A percentile compares a stretch with the other conserved stretches of the same genome.
Conservation (phyloP, 305 asterid species). For the Solanum hybrid region DNA sequence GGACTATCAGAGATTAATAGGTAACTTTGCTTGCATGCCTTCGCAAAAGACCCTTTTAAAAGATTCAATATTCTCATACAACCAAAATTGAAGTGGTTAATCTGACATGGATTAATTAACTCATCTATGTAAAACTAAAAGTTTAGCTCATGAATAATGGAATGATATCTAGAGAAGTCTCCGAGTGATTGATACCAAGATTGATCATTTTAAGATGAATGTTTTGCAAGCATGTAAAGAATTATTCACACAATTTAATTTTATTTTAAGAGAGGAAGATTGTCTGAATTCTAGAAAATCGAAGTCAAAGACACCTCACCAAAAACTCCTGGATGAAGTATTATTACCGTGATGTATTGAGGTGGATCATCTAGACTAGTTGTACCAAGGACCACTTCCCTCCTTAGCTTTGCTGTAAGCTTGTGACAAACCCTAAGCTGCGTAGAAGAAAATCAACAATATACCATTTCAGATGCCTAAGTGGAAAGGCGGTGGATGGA, state of each 20-base stretch:
- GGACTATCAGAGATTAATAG: background rate
- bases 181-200: background rate
- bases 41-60: background rate
- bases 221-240: background rate
- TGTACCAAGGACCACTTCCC: slow-evolving; percentile 95
- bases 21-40: background rate
- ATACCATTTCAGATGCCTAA: background rate
- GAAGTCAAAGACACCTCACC: background rate
- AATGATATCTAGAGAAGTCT: background rate
- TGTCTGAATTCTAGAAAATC: background rate
- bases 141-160: background rate
- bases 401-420: slow-evolving; percentile 71
- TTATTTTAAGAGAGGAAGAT: background rate
- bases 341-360: slow-evolving; percentile 67
- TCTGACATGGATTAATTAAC: background rate
- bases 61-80: background rate
- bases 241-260: background rate
- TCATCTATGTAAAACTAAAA: background rate
- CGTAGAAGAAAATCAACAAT: slow-evolving; percentile 5
- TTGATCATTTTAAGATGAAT: background rate
- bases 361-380: slow-evolving; percentile 90
- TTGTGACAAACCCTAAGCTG: slow-evolving; percentile 98
- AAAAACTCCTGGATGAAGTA: background rate
- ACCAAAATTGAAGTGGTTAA: background rate
- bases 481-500: slow-evolving; percentile 3